Evolutionary conservation across 139 green algal genomes (phyloP).

Genomic region (Chlamydomonas schloesseri): DNA sequence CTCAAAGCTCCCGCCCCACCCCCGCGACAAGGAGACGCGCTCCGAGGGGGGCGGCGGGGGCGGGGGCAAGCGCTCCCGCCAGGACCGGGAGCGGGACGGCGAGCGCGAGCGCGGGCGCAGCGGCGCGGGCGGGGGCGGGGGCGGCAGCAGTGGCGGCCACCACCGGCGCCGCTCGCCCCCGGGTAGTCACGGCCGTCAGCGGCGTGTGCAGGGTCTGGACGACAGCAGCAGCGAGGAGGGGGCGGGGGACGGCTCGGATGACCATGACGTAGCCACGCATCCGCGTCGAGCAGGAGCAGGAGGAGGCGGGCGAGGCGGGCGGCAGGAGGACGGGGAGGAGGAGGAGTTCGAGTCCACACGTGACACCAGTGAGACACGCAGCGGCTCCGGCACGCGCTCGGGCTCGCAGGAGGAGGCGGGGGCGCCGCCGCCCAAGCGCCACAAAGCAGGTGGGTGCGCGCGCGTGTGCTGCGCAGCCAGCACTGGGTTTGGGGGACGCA

Average conservation of each 20-base stretch:
- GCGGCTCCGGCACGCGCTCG: neutral
- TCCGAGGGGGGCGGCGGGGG: slow-evolving; percentile 3
- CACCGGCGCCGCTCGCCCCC: neutral
- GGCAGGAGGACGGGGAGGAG: neutral
- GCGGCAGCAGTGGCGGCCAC: neutral
- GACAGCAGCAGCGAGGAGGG: slow-evolving; percentile 29
- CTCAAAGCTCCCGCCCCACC: neutral
- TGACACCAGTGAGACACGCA: too few relatives aligned
- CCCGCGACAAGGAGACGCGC: slow-evolving; percentile 16
- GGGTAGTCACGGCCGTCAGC: slow-evolving; percentile 2
- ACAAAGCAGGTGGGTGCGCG: slow-evolving; percentile 21
- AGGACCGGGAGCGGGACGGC: neutral
- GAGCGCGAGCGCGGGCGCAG: neutral
- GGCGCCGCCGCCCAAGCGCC: slow-evolving; percentile 5
- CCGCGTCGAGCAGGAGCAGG: neutral
- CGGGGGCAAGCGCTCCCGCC: slow-evolving; percentile 14
- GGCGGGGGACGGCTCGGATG: neutral
- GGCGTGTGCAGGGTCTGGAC: neutral
- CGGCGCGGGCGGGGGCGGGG: neutral
- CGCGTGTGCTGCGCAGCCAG: too few relatives aligned
- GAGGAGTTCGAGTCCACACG: slow-evolving; percentile 5
- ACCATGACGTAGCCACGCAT: too few relatives aligned
- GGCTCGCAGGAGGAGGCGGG: neutral
- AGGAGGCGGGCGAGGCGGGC: neutral
- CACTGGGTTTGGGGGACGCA: too few relatives aligned